Evolutionary conservation across 176 grass and related monocot genomes (phyloP).

Genomic region (Lolium perenne): DNA sequence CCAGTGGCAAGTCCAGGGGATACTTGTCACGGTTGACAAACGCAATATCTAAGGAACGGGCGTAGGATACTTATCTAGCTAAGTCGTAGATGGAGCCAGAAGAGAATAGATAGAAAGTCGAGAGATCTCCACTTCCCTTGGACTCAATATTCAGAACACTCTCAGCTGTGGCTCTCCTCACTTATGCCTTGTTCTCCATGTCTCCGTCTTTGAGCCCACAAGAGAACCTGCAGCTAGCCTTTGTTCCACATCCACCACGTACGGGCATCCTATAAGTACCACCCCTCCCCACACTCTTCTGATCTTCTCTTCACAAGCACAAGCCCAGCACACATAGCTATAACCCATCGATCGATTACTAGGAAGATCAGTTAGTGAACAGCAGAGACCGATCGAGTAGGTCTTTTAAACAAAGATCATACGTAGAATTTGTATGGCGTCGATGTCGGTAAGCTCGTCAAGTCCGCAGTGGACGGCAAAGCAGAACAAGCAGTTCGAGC

Average conservation of each 20-base stretch:
- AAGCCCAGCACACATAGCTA: neutral
- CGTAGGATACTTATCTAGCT: neutral
- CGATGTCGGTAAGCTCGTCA: conserved; percentile 48
- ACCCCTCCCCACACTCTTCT: neutral
- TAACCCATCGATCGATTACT: neutral
- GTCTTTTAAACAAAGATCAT: too few species aligned
- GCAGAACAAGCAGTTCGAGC: conserved; percentile 81
- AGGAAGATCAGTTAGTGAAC: neutral
- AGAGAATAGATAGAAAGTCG: conserved; percentile 27
- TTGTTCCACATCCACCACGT: conserved; percentile 3
- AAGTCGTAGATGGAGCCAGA: conserved; percentile 16
- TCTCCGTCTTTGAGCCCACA: conserved; percentile 11
- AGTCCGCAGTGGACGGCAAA: conserved; percentile 53
- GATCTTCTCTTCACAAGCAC: conserved; percentile 24
- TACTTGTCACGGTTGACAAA: too few species aligned
- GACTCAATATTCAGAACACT: conserved; percentile 36
- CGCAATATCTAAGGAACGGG: too few species aligned
- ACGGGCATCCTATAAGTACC: conserved; percentile 41
- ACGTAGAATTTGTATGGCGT: conserved; percentile 48
- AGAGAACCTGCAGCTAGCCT: conserved; percentile 2
- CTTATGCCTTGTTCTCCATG: conserved; percentile 36
- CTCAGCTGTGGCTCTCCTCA: conserved; percentile 31
- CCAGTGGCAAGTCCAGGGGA: too few species aligned
- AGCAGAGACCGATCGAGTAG: neutral
- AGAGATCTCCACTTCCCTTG: conserved; percentile 36